Evolutionary conservation across 169 alveolate genomes (phyloP), one percentile per base, ranked within the genome.

Genomic region (Eimeria necatrix): DNA sequence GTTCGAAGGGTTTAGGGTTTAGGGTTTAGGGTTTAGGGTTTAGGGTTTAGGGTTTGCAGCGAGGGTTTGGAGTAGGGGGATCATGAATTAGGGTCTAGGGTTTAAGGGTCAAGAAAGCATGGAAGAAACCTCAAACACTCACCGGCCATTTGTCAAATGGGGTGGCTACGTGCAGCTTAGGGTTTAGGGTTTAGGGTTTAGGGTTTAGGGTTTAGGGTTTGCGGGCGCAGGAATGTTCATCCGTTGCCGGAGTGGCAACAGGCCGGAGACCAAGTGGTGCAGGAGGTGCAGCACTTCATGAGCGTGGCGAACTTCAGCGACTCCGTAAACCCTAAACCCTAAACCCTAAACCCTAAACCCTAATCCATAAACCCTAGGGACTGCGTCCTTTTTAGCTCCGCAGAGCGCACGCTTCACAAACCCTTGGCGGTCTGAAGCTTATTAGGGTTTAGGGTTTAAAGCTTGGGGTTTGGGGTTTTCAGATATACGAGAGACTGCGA

Each of bases 271-370:
- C 64, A 90, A 56, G 87, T 90, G 18, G 89, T 71, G 6, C 59
- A 3, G 9, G 61, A 90, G 49, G 80, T 68, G 81, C 87, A 53
- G 48, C 70, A 76, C 49, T 53, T 88, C 53, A 88, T 88, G 94
- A 74, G 94, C 32, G 64, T 76, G 32, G 86, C 64, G 4, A 88
- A 88, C 46, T 76, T 88, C 46, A 74, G 61, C 73, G 61, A 88
- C 56, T 18, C 22, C 60, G 94, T 88, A 78, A 68, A 24, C 7
- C 8, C n/a, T 20, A 9, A 12, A 68, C 78, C 32, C 78, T 68
- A 10, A 24, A 9, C 8, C 14, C 64, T 56, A n/a, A n/a, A n/a
- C n/a, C n/a, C n/a, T n/a, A n/a, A n/a, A n/a, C n/a, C n/a, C n/a
- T n/a, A n/a, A n/a, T n/a, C n/a, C n/a, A n/a, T n/a, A n/a, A n/a